phyloP scores from a whole-genome alignment of 805 yeast species.

The Candida krabiensis region DNA sequence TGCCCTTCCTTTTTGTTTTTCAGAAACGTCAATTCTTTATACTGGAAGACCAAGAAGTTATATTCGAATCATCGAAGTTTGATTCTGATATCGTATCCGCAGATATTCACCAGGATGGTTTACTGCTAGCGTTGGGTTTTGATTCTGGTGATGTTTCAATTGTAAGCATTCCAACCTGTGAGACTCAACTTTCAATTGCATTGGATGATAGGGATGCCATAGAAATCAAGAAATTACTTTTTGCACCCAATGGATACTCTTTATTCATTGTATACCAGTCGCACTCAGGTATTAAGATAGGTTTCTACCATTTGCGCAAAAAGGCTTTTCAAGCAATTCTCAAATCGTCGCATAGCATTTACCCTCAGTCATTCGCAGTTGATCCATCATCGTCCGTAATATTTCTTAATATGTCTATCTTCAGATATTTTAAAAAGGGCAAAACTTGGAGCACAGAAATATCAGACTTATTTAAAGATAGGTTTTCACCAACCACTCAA shows the following conservation, averaged over 20 bases:
- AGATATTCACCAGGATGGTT: slow-evolving; percentile 39
- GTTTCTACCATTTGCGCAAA: slow-evolving; percentile 28
- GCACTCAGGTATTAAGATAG: slow-evolving; percentile 12
- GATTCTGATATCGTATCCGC: slow-evolving; percentile 6
- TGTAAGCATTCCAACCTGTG: slow-evolving; percentile 40
- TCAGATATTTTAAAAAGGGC: slow-evolving; percentile 22
- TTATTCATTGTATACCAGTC: slow-evolving; percentile 27
- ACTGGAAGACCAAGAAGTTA: slow-evolving; percentile 5
- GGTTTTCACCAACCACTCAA: neutral
- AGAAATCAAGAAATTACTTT: slow-evolving; percentile 38
- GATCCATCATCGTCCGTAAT: slow-evolving; percentile 21
- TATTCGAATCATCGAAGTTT: slow-evolving; percentile 9
- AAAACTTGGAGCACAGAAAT: slow-evolving; percentile 20
- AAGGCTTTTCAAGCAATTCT: slow-evolving; percentile 7
- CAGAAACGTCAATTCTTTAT: slow-evolving; percentile 12
- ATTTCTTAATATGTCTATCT: slow-evolving; percentile 11
- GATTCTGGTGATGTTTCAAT: slow-evolving; percentile 36
- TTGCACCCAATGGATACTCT: slow-evolving; percentile 70
- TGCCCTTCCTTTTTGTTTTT: slow-evolving; percentile 12
- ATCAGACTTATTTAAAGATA: neutral
- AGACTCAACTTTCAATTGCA: slow-evolving; percentile 35
- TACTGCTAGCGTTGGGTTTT: slow-evolving; percentile 37
- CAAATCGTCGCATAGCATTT: neutral
- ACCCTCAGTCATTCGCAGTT: slow-evolving; percentile 5
- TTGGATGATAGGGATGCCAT: slow-evolving; percentile 4